phyloP scores from a whole-genome alignment of 75 land plant species.

The Pinus taeda region DNA sequence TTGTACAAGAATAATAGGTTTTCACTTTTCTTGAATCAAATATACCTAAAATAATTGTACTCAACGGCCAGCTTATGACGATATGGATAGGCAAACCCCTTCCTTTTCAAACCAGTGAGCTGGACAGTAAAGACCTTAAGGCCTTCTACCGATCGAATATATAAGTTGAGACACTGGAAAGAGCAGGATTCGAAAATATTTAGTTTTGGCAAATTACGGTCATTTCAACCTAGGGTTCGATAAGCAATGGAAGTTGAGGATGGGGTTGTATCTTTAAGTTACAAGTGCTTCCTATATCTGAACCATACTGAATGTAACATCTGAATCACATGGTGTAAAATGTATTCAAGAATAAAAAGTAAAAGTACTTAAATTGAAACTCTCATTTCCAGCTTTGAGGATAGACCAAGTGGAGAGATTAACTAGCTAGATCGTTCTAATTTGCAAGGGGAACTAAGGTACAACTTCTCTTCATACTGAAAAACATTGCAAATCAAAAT shows the following conservation, averaged over 20 bases:
- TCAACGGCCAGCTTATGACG: neutral
- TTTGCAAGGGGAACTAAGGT: neutral
- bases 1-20: neutral
- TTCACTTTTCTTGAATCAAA: neutral
- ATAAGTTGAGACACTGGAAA: no score
- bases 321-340: no score
- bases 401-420: neutral
- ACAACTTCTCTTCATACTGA: neutral
- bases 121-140: neutral
- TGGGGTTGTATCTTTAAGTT: no score
- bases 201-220: no score
- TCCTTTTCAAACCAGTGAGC: no score
- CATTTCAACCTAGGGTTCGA: no score
- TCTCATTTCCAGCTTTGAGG: neutral
- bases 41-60: neutral
- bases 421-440: neutral
- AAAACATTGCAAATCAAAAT: neutral
- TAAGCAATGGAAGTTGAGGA: no score
- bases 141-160: neutral
- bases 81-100: neutral
- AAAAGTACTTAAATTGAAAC: neutral
- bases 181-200: no score
- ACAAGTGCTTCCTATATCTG: no score
- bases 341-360: no score
- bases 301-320: no score